A percentile compares a stretch with the other conserved stretches of the same genome.
Conservation (phyloP, 106 monocot genomes). For the Allium cepa region DNA sequence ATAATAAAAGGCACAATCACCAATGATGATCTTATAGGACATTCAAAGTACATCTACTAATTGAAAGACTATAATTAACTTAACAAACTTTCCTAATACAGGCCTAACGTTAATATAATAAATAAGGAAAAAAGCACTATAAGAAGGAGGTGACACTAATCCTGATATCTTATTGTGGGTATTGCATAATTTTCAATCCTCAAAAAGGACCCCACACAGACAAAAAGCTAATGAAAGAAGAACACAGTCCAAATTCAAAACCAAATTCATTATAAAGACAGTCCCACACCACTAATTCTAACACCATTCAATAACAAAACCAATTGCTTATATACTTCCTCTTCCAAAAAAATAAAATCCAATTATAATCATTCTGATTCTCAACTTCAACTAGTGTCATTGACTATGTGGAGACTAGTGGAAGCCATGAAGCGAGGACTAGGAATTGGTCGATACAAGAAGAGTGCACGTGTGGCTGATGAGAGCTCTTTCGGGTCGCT, state of each 20-base stretch:
- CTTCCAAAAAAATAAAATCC: background rate
- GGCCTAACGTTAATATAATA: too few species aligned
- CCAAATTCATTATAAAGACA: background rate
- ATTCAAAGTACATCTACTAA: too few species aligned
- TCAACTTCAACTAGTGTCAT: background rate
- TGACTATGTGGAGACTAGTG: conserved; percentile 2
- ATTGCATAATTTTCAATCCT: background rate
- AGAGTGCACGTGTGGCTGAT: conserved; percentile 13
- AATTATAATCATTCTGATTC: background rate
- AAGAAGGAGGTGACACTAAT: too few species aligned
- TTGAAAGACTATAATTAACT: too few species aligned
- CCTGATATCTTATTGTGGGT: background rate
- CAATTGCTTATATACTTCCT: background rate
- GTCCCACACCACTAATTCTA: background rate
- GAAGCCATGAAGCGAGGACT: conserved; percentile 9
- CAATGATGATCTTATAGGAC: too few species aligned
- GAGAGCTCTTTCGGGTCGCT: background rate
- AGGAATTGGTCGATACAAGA: background rate
- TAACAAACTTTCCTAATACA: too few species aligned
- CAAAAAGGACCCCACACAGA: background rate
- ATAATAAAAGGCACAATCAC: too few species aligned
- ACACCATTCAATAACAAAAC: background rate
- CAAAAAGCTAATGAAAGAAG: background rate
- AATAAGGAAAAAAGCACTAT: too few species aligned
- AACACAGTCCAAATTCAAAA: background rate